Evolutionary conservation across 2,329 filamentous ascomycete genomes (phyloP).

Genomic region (Aspergillus sclerotialis): DNA sequence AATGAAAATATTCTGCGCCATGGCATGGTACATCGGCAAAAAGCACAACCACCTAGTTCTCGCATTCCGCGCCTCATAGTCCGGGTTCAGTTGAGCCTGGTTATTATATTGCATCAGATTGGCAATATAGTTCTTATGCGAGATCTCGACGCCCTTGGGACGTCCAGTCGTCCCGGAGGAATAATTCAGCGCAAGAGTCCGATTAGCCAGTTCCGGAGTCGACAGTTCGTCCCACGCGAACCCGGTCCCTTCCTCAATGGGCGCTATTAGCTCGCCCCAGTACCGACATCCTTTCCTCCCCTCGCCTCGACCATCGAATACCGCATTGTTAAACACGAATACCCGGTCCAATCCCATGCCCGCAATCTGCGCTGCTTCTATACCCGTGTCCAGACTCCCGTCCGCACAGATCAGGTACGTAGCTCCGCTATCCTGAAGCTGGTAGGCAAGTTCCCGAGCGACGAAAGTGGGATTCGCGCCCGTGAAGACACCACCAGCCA

Average conservation of each 20-base stretch:
- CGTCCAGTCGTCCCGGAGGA: constrained; percentile 67
- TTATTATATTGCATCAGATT: constrained; percentile 59
- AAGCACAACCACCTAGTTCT: constrained; percentile 54
- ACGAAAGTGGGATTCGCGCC: constrained; percentile 68
- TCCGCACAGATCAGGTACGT: constrained; percentile 57
- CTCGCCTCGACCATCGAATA: constrained; percentile 38
- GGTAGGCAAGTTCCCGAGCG: constrained; percentile 64
- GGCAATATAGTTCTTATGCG: constrained; percentile 68
- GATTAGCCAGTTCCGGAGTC: constrained; percentile 34
- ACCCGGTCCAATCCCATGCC: constrained; percentile 51
- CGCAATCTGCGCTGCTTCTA: constrained; percentile 57
- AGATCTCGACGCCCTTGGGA: constrained; percentile 76
- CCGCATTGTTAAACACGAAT: constrained; percentile 58
- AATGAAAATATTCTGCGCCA: constrained; percentile 64
- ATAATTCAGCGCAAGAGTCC: constrained; percentile 65
- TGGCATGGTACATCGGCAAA: constrained; percentile 70
- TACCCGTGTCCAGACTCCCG: constrained; percentile 52
- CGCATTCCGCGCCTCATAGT: constrained; percentile 40
- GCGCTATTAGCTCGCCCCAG: constrained; percentile 58
- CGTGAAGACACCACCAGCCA: constrained; percentile 72
- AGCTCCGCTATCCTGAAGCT: constrained; percentile 65
- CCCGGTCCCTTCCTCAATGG: constrained; percentile 43
- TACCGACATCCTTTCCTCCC: constrained; percentile 44
- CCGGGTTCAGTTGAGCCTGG: constrained; percentile 40
- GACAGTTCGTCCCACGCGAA: constrained; percentile 54